Evolutionary conservation across 164 flowering plant genomes (phyloP), one percentile per base, ranked within the genome.

Genomic region (Magnolia kwangsiensis): DNA sequence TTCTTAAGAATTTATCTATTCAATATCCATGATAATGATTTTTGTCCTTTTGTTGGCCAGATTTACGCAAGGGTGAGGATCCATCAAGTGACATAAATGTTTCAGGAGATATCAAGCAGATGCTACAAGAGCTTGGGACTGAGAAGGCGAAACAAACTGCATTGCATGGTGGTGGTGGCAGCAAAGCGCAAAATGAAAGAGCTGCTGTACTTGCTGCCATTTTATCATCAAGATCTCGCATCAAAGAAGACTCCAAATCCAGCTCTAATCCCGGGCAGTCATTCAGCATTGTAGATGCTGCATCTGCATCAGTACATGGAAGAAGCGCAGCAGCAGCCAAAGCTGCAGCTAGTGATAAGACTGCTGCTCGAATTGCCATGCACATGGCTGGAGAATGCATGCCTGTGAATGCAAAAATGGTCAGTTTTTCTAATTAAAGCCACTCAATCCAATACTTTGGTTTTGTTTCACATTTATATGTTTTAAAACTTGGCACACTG

Each of bases 281-380:
- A 20, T 94, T 67, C 82, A 92, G 98, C 81, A 87, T 96, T 76
- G 97, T 96, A 19, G 98, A 94, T 91, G 98, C 97, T 78, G 99
- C 99, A 63, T 96, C 99, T 81, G 98, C 98, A 76, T 86, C 99
- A 61, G 99, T 92, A n/a, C 93, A 92, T 86, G 99, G 98, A 76
- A 91, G 98, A 92, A 96, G 95, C 84, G 99, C 99, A 14, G 89
- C 89, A 77, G 97, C 99, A 16, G 98, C 97, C 64, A 94, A 88
- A 86, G 85, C 95, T 79, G 86, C 90, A 37, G 75, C 97, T 37
- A 78, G 82, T 83, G 94, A 92, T 80, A 92, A 94, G 83, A 90
- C 96, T 80, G 98, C 94, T 83, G 96, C 98, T 63, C 87, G 92
- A 64, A 92, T 94, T 76, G 97, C 99, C 49, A 83, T 91, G 93